Base-by-base conservation (phyloP, 2,329 filamentous ascomycete genomes). In the Pseudogymnoascus pannorum region DNA sequence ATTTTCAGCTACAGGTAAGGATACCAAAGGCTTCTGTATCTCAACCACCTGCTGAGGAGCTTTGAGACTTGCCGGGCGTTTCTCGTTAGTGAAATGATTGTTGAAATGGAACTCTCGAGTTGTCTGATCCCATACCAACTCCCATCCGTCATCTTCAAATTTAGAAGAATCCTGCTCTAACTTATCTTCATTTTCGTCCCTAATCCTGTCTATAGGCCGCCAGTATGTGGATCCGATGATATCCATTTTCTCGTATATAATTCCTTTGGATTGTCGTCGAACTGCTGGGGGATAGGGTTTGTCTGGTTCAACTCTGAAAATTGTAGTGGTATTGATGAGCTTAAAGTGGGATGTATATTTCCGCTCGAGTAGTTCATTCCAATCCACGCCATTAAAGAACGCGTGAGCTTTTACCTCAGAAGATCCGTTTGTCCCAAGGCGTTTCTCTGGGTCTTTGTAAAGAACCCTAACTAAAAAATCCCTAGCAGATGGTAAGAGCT, bases 291-390 rank as follows among this genome's bases (percentile, higher is more conserved):
- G 36, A 8, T 40, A 11, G 9, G 8, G 8, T 20, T 40, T 20
- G 26, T 20, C 20, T 5, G 54, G 54, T 35, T 29, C 26, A 4
- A 33, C 26, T 26, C n/a, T 31, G 22, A 58, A 58, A 3, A 26
- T 22, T 8, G 29, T n/a, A 18, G 54, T 58, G 11, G 22, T 4
- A 59, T 60, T 48, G 74, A 85, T 94, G 62, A 93, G 93, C 76
- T 96, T 96, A 80, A 97, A 97, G 64, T 89, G 91, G 61, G 92
- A 92, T 78, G 97, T 92, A 72, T 96, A 97, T 78, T 96, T 96
- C 74, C 92, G 86, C 78, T 97, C 92, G 64, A 97, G 78, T 63
- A 97, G 81, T 78, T 96, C 96, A 69, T 91, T 87, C 93, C 92
- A 97, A 75, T 97, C 92, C 68, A 97, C 96, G 73, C 89, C 91